Evolutionary conservation across 1,284 basidiomycete species (phyloP), one percentile per base, ranked within the genome.

Genomic region (Malassezia sympodialis): DNA sequence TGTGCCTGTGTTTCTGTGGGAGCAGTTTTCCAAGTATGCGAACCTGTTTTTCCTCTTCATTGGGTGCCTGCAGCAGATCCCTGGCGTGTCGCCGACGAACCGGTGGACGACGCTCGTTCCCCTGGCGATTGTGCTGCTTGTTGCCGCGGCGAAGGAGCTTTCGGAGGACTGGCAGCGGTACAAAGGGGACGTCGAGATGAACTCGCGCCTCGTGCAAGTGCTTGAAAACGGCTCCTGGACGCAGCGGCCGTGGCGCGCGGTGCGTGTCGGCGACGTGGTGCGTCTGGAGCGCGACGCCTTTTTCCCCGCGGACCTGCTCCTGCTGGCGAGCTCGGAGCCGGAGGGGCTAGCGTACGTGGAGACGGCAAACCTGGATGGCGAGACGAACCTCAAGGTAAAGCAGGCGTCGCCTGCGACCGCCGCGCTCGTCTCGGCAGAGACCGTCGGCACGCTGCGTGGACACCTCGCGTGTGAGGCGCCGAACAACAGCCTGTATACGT

Each of bases 21-120:
- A 96, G 76, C 90, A 96, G 84, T 94, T 96, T 80, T 90, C 87
- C 61, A 93, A 94, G 82, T 96, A 96, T 73, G 94, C 94, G 66
- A 98, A 99, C 76, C 60, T 98, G 59, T 99, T 99, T 80, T 98
- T 99, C 82, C 80, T 99, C 58, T 98, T 98, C 79, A 98, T 93
- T 26, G 90, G 90, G 24, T 87, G 84, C 76, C 96, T 98, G 52
- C 93, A 98, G 76, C 94, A 99, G 78, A 91, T 98, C 63, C 94
- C 94, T 10, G 87, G 84, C 65, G 94, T 99, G 6, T 98, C 93
- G 2, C 94, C 94, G 8, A 98, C 93, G 3, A 93, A 96, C 68
- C 79, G 79, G 51, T 99, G 87, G 76, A 99, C 94, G 1, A 99
- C 94, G 17, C 94, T 99, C 68, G 88, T 81, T 1, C 94, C 94